A percentile compares a stretch with the other conserved stretches of the same genome.
phyloP scores from a whole-genome alignment of 2,329 filamentous ascomycete species.

The Ophiosphaerella korrae region DNA sequence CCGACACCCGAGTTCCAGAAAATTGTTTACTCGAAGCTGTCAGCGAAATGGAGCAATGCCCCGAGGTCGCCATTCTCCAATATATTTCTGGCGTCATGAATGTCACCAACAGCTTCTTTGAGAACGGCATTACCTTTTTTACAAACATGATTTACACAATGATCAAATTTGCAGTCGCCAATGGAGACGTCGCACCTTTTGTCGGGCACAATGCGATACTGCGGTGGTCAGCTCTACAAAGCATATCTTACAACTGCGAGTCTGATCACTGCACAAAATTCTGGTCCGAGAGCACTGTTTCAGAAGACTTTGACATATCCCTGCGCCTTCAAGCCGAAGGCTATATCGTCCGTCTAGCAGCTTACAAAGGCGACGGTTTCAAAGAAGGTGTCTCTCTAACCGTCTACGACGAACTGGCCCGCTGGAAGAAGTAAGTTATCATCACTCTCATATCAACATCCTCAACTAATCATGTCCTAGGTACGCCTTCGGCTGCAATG shows the following conservation, averaged over 20 bases:
- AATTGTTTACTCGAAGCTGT: slow-evolving; percentile 81
- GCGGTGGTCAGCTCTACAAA: slow-evolving; percentile 69
- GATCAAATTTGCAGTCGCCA: slow-evolving; percentile 72
- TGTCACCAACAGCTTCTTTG: slow-evolving; percentile 72
- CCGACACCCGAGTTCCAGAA: slow-evolving; percentile 55
- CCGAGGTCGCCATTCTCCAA: slow-evolving; percentile 79
- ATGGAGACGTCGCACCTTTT: slow-evolving; percentile 74
- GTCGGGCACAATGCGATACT: slow-evolving; percentile 80
- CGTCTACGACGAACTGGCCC: slow-evolving; percentile 72
- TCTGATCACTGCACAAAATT: slow-evolving; percentile 63
- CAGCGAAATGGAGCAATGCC: slow-evolving; percentile 80
- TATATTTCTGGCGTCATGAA: slow-evolving; percentile 74
- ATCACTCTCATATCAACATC: not conserved
- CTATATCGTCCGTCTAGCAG: slow-evolving; percentile 70
- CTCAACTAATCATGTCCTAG: slow-evolving; percentile 13
- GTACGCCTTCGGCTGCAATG: slow-evolving; percentile 71
- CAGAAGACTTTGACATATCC: slow-evolving; percentile 78
- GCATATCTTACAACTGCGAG: slow-evolving; percentile 53
- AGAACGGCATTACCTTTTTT: slow-evolving; percentile 79
- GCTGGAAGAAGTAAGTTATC: slow-evolving; percentile 66
- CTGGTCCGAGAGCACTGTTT: slow-evolving; percentile 78
- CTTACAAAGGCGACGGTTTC: slow-evolving; percentile 72
- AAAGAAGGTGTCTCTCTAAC: slow-evolving; percentile 76
- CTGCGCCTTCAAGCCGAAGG: slow-evolving; percentile 72
- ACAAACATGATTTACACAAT: slow-evolving; percentile 78